Evolutionary conservation across 805 yeast genomes (phyloP).

Genomic region (Teunomyces tritomae): DNA sequence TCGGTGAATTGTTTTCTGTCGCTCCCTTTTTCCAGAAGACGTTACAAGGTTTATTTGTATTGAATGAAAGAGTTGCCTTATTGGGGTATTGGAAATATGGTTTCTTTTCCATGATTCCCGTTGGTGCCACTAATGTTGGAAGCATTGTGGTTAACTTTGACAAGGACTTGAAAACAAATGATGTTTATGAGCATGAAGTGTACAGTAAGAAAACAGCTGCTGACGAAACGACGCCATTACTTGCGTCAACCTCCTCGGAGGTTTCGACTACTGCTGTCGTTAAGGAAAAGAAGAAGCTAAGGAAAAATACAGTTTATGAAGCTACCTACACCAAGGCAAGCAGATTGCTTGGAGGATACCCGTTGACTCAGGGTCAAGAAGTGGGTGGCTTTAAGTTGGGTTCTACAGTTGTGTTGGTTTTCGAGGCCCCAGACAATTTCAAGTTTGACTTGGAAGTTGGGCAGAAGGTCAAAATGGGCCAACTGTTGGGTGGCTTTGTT

Average conservation of each 20-base stretch:
- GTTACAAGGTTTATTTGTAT: constrained; percentile 78
- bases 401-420: constrained; percentile 92
- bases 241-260: background rate
- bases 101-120: constrained; percentile 97
- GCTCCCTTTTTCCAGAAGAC: constrained; percentile 95
- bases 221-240: constrained; percentile 33
- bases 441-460: constrained; percentile 67
- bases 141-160: constrained; percentile 90
- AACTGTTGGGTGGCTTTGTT: constrained; percentile 58
- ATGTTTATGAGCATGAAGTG: constrained; percentile 53
- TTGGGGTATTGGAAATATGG: constrained; percentile 97
- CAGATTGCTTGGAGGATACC: constrained; percentile 75
- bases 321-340: constrained; percentile 88
- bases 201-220: constrained; percentile 11
- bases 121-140: constrained; percentile 98
- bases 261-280: constrained; percentile 6
- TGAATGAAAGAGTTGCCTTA: constrained; percentile 93
- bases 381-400: constrained; percentile 98
- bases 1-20: constrained; percentile 92
- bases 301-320: constrained; percentile 84
- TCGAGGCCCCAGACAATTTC: constrained; percentile 89
- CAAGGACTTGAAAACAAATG: constrained; percentile 83
- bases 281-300: constrained; percentile 36
- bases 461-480: constrained; percentile 83
- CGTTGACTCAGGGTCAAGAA: constrained; percentile 87